Conservation (phyloP, 129 eudicot species). For the Tagetes patula region DNA sequence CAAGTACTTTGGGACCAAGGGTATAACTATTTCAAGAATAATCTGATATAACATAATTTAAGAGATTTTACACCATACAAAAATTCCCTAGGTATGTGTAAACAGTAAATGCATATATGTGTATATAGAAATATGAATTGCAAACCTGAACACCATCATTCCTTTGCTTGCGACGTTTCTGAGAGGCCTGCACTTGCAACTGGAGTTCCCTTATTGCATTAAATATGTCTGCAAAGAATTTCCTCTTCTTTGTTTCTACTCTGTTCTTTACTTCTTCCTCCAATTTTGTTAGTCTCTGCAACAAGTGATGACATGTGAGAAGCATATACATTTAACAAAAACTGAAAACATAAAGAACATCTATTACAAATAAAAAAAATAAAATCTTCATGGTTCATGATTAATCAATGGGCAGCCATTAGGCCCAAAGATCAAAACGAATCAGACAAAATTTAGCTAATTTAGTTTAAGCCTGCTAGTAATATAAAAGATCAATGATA, state of each 20-base stretch:
- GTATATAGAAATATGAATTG: neutral
- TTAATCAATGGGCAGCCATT: neutral
- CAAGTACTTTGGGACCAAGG: neutral
- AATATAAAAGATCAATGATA: neutral
- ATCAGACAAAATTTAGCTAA: conserved; percentile 11
- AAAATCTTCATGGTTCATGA: neutral
- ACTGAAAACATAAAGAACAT: neutral
- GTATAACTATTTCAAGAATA: conserved; percentile 4
- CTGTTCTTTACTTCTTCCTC: conserved; percentile 88
- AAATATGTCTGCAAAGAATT: conserved; percentile 88
- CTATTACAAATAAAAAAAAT: neutral
- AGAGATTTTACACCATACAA: neutral
- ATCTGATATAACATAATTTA: neutral
- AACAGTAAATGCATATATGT: neutral
- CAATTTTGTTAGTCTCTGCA: conserved; percentile 76
- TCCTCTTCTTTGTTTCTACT: conserved; percentile 72
- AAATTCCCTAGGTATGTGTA: neutral
- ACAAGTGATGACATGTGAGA: conserved; percentile 24
- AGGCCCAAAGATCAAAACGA: neutral
- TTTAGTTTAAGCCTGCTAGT: neutral
- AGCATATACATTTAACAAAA: conserved; percentile 10
- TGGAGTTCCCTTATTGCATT: conserved; percentile 88
- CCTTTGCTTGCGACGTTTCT: conserved; percentile 84
- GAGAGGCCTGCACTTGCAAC: conserved; percentile 84
- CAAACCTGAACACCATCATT: conserved; percentile 93